Conservation (phyloP, 2,329 filamentous ascomycete genomes). For the Ophiostoma sp. region DNA sequence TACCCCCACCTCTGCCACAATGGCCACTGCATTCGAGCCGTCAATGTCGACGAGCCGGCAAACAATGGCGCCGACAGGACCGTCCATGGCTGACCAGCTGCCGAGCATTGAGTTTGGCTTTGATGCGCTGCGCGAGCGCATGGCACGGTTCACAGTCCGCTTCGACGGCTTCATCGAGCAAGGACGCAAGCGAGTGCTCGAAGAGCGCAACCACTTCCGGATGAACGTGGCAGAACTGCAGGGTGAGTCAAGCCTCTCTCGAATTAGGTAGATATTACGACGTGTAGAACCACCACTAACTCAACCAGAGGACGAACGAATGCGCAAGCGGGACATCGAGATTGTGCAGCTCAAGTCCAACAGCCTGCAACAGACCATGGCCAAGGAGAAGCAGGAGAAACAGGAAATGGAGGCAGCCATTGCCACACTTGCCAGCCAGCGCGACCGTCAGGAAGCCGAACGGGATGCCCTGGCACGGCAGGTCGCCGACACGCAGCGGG, state of each 20-base stretch:
- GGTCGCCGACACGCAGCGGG: constrained; percentile 66
- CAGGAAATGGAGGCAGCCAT: constrained; percentile 70
- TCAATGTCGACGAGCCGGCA: constrained; percentile 67
- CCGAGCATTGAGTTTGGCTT: constrained; percentile 95
- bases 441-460: constrained; percentile 58
- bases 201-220: constrained; percentile 91
- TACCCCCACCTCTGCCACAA: constrained; percentile 34
- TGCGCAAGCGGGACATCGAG: constrained; percentile 84
- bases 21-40: constrained; percentile 66
- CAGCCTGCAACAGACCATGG: constrained; percentile 70
- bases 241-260: constrained; percentile 53
- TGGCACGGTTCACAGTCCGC: constrained; percentile 84
- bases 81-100: constrained; percentile 70
- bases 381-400: constrained; percentile 74
- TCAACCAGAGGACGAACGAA: constrained; percentile 78
- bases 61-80: constrained; percentile 57
- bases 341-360: constrained; percentile 72
- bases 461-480: constrained; percentile 61
- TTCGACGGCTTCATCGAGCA: constrained; percentile 96
- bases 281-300: constrained; percentile 9
- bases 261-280: neutral
- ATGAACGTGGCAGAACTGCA: constrained; percentile 87
- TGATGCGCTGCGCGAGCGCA: constrained; percentile 90
- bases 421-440: constrained; percentile 57
- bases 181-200: constrained; percentile 82